Evolutionary conservation across 2,329 filamentous ascomycete genomes (phyloP).

Genomic region (Ophiostoma piceae): DNA sequence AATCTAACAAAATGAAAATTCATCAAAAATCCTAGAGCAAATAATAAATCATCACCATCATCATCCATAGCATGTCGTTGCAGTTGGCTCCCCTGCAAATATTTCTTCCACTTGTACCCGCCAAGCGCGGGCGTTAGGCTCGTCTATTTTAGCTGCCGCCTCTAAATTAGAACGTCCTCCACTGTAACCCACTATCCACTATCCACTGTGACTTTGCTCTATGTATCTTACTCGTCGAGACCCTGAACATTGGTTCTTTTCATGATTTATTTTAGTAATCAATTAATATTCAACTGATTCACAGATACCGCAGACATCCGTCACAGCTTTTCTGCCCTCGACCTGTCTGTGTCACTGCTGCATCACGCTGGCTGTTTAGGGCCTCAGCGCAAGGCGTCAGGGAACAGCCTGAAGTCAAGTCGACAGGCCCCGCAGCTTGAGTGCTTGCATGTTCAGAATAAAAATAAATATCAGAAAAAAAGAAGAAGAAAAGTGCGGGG

Average conservation of each 20-base stretch:
- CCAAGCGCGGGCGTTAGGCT: neutral
- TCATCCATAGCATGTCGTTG: constrained; percentile 1
- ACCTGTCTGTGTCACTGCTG: no score
- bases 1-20: neutral
- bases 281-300: no score
- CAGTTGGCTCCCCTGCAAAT: neutral
- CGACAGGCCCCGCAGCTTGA: no score
- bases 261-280: neutral
- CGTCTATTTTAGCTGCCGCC: constrained; percentile 2
- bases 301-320: no score
- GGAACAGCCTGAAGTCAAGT: no score
- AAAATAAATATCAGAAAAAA: neutral
- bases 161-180: neutral
- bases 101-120: constrained; percentile 1
- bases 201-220: no score
- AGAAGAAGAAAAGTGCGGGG: neutral
- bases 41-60: neutral
- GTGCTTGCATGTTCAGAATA: no score
- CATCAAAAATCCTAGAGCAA: neutral
- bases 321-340: no score
- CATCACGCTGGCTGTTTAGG: no score
- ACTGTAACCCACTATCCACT: neutral
- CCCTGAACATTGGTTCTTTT: neutral
- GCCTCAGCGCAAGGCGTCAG: no score
- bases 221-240: neutral